Evolutionary conservation across 2,329 filamentous ascomycete species (phyloP), one percentile per base, ranked within the genome.

Genomic region (Xylaria sp.): DNA sequence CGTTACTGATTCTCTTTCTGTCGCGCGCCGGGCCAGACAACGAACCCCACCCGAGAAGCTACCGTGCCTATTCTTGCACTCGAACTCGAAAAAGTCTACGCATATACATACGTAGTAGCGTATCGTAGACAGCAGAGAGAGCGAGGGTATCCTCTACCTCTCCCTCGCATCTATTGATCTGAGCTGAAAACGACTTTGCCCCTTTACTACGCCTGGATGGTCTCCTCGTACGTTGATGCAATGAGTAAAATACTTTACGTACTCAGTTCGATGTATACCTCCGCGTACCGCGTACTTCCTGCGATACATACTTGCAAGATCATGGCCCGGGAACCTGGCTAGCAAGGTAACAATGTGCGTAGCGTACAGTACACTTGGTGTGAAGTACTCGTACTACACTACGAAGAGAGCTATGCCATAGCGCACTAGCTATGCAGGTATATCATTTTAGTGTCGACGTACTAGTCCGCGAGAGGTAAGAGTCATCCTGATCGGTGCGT

Each of bases 271-370:
- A 30, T 30, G 23, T 30, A 30, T 30, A 30, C 23, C 23, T 30
- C 4, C 23, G 1, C 23, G 23, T 46, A 46, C 37, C 37, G 11
- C 44, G 19, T 50, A 39, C 51, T 34, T 30, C 47, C 35, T 56
- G 55, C 35, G n/a, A 55, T 56, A 58, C 53, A 55, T 56, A 58
- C 53, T 42, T 47, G 48, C 50, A 53, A 55, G 50, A 52, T 52
- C 34, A 56, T 55, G 52, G 52, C 57, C 57, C 59, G 53, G 52
- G 57, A 60, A 59, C 59, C 59, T 62, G 59, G 62, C 49, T 51
- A 51, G 48, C 55, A 59, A 35, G 49, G 47, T 10, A 19, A 51
- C 49, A 51, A 51, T 23, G 23, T 51, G 23, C 13, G 13, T 13
- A 46, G 42, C n/a, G 42, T 46, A 46, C 42, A n/a, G 11, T 46